phyloP scores from a whole-genome alignment of 768 basidiomycete genomes.

The Pisolithus tinctorius region DNA sequence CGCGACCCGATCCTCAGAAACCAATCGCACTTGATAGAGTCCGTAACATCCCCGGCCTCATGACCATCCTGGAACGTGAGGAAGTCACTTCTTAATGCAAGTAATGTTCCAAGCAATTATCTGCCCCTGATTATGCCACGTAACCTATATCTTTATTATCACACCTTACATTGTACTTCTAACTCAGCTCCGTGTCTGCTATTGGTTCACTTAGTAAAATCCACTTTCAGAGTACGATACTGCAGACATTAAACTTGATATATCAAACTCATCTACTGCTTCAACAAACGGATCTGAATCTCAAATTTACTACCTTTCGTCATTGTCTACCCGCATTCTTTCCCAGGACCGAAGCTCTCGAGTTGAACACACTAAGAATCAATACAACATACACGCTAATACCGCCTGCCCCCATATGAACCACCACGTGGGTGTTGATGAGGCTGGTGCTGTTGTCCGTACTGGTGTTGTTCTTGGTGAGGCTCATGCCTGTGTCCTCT shows the following conservation, averaged over 20 bases:
- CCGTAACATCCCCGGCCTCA: constrained; percentile 61
- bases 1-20: constrained; percentile 45
- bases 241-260: too few relatives aligned
- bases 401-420: background rate
- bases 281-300: too few relatives aligned
- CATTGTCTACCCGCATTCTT: background rate
- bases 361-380: background rate
- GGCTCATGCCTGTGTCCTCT: background rate
- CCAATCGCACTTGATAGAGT: constrained; percentile 59
- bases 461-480: background rate
- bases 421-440: background rate
- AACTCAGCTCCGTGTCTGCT: background rate
- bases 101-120: background rate
- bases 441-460: background rate
- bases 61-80: constrained; percentile 57
- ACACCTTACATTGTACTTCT: background rate
- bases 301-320: background rate
- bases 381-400: background rate
- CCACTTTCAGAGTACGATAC: too few relatives aligned
- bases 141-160: background rate
- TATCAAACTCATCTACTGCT: too few relatives aligned
- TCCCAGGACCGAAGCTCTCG: background rate
- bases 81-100: constrained; percentile 14
- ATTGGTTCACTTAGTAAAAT: background rate
- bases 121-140: background rate